phyloP scores from a whole-genome alignment of 495 filamentous ascomycete species.

The Penicillium arizonense region DNA sequence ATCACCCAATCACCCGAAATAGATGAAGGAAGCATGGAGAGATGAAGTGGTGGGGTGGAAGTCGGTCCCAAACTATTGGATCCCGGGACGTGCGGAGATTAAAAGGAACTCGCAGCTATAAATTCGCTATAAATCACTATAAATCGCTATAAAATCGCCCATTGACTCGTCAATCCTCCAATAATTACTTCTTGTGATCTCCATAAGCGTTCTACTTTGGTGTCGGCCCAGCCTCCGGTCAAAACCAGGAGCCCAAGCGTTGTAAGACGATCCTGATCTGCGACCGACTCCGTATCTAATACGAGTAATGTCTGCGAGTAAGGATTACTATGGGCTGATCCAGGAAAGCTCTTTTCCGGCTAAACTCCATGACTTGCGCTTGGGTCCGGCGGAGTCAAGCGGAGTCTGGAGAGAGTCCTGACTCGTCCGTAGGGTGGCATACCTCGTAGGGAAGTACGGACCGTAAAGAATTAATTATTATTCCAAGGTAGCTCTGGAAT shows the following conservation, averaged over 20 bases:
- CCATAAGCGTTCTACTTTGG: conserved; percentile 6
- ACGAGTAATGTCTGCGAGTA: not conserved
- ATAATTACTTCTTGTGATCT: not conserved
- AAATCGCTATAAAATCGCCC: no score
- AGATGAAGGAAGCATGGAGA: not conserved
- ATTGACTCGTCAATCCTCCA: no score
- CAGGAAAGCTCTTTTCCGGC: conserved; percentile 4
- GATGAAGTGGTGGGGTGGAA: conserved; percentile 12
- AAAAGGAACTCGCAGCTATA: conserved; percentile 2
- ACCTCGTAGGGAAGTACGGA: no score
- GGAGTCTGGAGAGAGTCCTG: not conserved
- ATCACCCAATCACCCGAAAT: not conserved
- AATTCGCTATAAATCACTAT: no score
- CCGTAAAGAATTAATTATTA: no score
- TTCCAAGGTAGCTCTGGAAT: no score
- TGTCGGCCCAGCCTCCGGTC: conserved; percentile 3
- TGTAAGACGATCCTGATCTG: conserved; percentile 10
- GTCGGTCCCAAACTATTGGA: conserved; percentile 23
- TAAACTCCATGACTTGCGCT: not conserved
- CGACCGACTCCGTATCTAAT: conserved; percentile 9
- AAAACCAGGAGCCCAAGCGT: not conserved
- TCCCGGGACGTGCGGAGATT: conserved; percentile 27
- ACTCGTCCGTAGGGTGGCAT: no score
- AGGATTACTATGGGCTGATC: conserved; percentile 5
- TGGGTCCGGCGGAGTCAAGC: conserved; percentile 1